A percentile compares a stretch with the other conserved stretches of the same genome.
phyloP scores from a whole-genome alignment of 345 rosid genomes.

The Hirschfeldia incana region DNA sequence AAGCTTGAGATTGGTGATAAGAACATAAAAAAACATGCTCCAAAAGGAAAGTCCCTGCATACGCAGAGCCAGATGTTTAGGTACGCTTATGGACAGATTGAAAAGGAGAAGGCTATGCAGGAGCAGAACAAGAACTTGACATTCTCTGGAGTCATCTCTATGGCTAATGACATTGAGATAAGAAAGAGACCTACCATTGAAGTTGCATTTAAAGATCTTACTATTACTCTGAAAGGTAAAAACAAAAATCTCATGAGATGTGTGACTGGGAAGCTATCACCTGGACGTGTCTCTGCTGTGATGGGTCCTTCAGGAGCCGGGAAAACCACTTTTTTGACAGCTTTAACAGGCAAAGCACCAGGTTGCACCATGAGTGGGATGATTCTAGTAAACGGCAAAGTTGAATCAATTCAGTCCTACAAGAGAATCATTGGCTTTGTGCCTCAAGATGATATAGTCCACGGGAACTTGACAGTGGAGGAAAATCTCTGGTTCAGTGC shows the following conservation, averaged over 20 bases:
- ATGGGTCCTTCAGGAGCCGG: constrained; percentile 99
- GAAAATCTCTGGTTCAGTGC: constrained; percentile 99
- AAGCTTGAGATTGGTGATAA: constrained; percentile 80
- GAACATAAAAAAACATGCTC: constrained; percentile 62
- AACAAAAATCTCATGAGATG: constrained; percentile 82
- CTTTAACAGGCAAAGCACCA: constrained; percentile 83
- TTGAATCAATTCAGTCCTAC: constrained; percentile 78
- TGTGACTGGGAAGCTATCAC: constrained; percentile 85
- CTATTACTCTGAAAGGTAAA: constrained; percentile 75
- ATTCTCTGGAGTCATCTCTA: constrained; percentile 83
- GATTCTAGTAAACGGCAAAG: constrained; percentile 85
- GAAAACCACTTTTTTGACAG: constrained; percentile 92
- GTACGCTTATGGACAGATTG: constrained; percentile 90
- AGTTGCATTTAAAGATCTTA: constrained; percentile 78
- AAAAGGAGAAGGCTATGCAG: constrained; percentile 87
- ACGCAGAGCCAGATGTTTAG: constrained; percentile 96
- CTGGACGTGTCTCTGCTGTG: constrained; percentile 93
- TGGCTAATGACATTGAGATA: constrained; percentile 72
- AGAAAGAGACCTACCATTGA: constrained; percentile 78
- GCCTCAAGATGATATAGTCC: constrained; percentile 98
- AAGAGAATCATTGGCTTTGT: constrained; percentile 92
- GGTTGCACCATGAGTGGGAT: constrained; percentile 74
- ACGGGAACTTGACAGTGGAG: constrained; percentile 95
- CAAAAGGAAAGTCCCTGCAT: constrained; percentile 78
- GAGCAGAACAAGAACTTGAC: constrained; percentile 87